phyloP scores from a whole-genome alignment of 306 rosid genomes.

The Rubus parviflorus region DNA sequence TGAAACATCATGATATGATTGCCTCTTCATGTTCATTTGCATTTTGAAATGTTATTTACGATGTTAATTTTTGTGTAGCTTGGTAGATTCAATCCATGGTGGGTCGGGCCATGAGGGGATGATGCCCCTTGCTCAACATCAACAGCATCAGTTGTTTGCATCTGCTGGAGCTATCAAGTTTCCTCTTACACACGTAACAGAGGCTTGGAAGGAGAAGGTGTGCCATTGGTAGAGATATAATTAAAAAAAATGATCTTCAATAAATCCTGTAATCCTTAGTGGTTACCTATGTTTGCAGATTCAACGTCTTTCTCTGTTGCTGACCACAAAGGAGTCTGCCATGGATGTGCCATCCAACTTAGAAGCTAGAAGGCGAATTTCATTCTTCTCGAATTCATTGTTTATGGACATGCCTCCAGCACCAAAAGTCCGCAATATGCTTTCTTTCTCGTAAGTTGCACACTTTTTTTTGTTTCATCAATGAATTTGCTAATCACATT shows the following conservation, averaged over 20 bases:
- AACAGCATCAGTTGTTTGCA: slow-evolving; percentile 84
- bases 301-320: slow-evolving; percentile 72
- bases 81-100: slow-evolving; percentile 70
- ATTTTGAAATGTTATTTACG: slow-evolving; percentile 9
- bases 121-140: slow-evolving; percentile 61
- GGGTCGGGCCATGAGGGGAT: slow-evolving; percentile 72
- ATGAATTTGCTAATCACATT: background rate
- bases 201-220: slow-evolving; percentile 96
- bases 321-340: slow-evolving; percentile 95
- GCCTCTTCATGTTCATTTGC: background rate
- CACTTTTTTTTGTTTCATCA: background rate
- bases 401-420: slow-evolving; percentile 96
- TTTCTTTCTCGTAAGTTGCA: slow-evolving; percentile 90
- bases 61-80: slow-evolving; percentile 42
- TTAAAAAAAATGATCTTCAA: background rate
- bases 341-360: slow-evolving; percentile 98
- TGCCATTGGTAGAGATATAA: slow-evolving; percentile 15
- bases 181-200: slow-evolving; percentile 68
- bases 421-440: slow-evolving; percentile 99
- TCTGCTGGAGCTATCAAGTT: slow-evolving; percentile 89
- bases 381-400: slow-evolving; percentile 92
- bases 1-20: slow-evolving; percentile 31
- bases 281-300: slow-evolving; percentile 47
- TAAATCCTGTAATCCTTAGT: background rate
- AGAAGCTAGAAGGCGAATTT: slow-evolving; percentile 93